These are phyloP conservation scores for Scutellospora calospora DNA, from an alignment of 371 early-diverging fungal species.

Conservation along the genomic window DNA sequence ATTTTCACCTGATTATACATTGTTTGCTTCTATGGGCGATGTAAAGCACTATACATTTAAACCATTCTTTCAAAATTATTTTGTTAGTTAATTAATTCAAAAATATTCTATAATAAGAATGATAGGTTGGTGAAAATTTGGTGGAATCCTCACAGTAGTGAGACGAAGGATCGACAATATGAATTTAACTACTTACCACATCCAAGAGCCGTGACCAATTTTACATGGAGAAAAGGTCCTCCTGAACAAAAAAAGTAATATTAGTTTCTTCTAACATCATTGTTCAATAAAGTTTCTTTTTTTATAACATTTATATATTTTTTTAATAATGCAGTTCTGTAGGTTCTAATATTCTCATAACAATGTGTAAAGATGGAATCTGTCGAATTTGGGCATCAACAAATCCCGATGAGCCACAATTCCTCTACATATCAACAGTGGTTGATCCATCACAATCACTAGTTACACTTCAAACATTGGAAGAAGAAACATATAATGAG, in stretches of 20 bases:
- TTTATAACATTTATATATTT: too few relatives aligned
- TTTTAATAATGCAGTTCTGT: constrained; percentile 44
- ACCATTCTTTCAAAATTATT: too few relatives aligned
- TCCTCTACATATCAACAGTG: constrained; percentile 71
- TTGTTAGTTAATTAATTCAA: too few relatives aligned
- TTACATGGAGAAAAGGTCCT: constrained; percentile 69
- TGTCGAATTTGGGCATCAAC: constrained; percentile 83
- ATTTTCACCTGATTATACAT: constrained; percentile 72
- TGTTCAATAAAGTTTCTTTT: too few relatives aligned
- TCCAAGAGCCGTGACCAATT: constrained; percentile 67
- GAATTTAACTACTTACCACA: constrained; percentile 77
- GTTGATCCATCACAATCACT: constrained; percentile 77
- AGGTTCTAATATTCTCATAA: constrained; percentile 67
- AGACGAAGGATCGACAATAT: constrained; percentile 49
- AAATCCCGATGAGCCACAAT: constrained; percentile 55
- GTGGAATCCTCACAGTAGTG: constrained; percentile 44
- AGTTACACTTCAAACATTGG: constrained; percentile 58
- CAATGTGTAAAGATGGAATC: constrained; percentile 76
- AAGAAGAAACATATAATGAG: constrained; percentile 39
- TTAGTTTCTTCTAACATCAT: too few relatives aligned
- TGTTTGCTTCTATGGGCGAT: constrained; percentile 73
- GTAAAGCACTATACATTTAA: constrained; percentile 49
- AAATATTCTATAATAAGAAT: constrained; percentile 50
- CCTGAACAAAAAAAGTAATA: constrained; percentile 10
- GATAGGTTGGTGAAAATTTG: constrained; percentile 81